These are phyloP conservation scores for Begonia fuchsioides DNA, from an alignment of 306 rosid genomes.

Conservation along the genomic window DNA sequence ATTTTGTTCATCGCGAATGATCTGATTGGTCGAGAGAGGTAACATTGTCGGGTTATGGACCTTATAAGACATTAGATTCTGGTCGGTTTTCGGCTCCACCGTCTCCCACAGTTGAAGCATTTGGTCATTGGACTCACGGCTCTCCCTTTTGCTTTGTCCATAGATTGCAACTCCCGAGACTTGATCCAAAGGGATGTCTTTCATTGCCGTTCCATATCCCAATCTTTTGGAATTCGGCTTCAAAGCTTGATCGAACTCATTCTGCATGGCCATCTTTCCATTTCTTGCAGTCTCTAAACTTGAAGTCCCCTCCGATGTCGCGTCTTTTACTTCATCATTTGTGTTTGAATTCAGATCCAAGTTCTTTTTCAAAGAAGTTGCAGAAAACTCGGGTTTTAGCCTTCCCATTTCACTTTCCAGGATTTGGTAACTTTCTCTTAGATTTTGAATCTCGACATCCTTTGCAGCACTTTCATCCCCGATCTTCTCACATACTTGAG, in stretches of 20 bases:
- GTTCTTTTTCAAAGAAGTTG: conserved; percentile 62
- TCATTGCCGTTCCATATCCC: conserved; percentile 47
- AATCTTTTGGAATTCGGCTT: conserved; percentile 28
- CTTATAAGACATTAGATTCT: conserved; percentile 14
- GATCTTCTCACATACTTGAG: conserved; percentile 45
- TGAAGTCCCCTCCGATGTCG: conserved; percentile 10
- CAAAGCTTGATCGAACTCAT: conserved; percentile 7
- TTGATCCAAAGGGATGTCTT: conserved; percentile 87
- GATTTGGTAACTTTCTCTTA: conserved; percentile 30
- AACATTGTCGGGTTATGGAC: conserved; percentile 20
- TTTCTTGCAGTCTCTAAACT: conserved; percentile 13
- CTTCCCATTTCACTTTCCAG: conserved; percentile 68
- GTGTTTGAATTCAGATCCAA: conserved; percentile 15
- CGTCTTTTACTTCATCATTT: conserved; percentile 13
- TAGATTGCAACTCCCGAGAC: conserved; percentile 41
- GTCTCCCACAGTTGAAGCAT: conserved; percentile 95
- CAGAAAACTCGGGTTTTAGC: conserved; percentile 47
- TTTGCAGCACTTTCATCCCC: conserved; percentile 53
- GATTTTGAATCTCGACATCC: conserved; percentile 39
- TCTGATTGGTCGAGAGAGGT: conserved; percentile 25
- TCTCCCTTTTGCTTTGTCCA: conserved; percentile 37
- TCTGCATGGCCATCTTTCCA: conserved; percentile 20
- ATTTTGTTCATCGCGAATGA: conserved; percentile 19
- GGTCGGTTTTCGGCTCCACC: conserved; percentile 32
- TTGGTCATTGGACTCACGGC: conserved; percentile 49